Conservation (phyloP, 2,329 filamentous ascomycete genomes). For the Neoascochyta sp. region DNA sequence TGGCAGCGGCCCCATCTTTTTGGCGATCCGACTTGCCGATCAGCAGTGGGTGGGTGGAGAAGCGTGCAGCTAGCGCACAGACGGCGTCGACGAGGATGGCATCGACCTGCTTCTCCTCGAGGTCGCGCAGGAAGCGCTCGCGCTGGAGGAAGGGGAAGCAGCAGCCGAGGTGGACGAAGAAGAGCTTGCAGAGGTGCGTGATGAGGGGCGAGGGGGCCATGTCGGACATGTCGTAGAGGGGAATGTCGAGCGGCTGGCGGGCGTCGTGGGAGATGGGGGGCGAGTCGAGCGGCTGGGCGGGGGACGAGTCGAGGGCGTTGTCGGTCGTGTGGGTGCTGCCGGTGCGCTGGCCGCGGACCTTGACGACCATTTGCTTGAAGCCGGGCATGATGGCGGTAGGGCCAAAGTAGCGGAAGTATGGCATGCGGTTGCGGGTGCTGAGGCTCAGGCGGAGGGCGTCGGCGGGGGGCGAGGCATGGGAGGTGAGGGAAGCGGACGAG, state of each 20-base stretch:
- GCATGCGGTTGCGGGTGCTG: constrained; percentile 63
- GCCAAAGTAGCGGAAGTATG: constrained; percentile 87
- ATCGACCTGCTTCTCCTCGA: constrained; percentile 77
- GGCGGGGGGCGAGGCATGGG: constrained; percentile 1
- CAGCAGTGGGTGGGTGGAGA: constrained; percentile 61
- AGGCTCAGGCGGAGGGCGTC: constrained; percentile 32
- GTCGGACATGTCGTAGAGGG: constrained; percentile 73
- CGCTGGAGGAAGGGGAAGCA: constrained; percentile 80
- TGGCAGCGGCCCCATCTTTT: constrained; percentile 26
- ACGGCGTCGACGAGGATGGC: constrained; percentile 83
- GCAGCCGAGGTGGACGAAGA: constrained; percentile 78
- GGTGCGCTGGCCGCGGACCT: constrained; percentile 63
- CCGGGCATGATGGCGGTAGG: constrained; percentile 87
- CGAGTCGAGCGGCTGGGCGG: constrained; percentile 29
- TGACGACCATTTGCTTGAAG: constrained; percentile 88
- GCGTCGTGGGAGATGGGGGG: constrained; percentile 35
- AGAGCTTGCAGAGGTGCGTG: constrained; percentile 70
- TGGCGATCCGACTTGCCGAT: constrained; percentile 48
- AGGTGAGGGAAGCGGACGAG: constrained; percentile 20
- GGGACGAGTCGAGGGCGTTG: constrained; percentile 39
- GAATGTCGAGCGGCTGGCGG: constrained; percentile 47
- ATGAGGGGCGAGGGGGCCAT: constrained; percentile 72
- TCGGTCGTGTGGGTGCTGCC: constrained; percentile 59
- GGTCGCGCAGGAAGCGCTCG: constrained; percentile 67
- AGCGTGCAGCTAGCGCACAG: constrained; percentile 76